phyloP scores from a whole-genome alignment of 805 yeast species.

The Candida parachauliodes region DNA sequence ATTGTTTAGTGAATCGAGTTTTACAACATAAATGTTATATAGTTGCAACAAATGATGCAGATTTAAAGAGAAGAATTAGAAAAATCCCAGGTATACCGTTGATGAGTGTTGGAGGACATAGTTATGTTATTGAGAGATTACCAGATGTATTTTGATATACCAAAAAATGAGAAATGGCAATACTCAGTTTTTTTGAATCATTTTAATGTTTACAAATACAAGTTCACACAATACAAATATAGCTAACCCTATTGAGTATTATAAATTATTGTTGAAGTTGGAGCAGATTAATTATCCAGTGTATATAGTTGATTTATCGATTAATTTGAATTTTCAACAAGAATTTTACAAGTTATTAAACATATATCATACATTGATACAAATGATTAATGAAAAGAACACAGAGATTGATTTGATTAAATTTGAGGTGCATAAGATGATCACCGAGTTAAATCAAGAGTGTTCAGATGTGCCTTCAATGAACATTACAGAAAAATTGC shows the following conservation, averaged over 20 bases:
- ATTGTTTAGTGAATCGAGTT: slow-evolving; percentile 88
- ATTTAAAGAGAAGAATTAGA: slow-evolving; percentile 86
- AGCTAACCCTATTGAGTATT: background rate
- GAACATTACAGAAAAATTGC: slow-evolving; percentile 1
- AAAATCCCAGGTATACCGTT: slow-evolving; percentile 97
- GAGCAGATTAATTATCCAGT: background rate
- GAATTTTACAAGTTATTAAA: slow-evolving; percentile 15
- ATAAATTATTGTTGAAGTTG: slow-evolving; percentile 1
- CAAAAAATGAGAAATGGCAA: too few species aligned
- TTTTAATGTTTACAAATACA: background rate
- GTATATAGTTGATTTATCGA: background rate
- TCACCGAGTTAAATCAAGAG: background rate
- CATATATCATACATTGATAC: slow-evolving; percentile 13
- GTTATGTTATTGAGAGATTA: slow-evolving; percentile 88
- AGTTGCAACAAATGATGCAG: slow-evolving; percentile 98
- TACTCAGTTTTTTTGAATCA: too few species aligned
- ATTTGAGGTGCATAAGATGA: slow-evolving; percentile 9
- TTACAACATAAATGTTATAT: slow-evolving; percentile 95
- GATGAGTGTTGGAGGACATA: slow-evolving; percentile 92
- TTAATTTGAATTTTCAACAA: slow-evolving; percentile 1
- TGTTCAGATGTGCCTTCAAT: background rate
- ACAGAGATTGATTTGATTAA: slow-evolving; percentile 13
- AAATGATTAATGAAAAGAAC: slow-evolving; percentile 13
- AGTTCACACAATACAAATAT: background rate
- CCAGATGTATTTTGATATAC: slow-evolving; percentile 76